Conservation (phyloP, 345 rosid species). For the Clausena lansium region DNA sequence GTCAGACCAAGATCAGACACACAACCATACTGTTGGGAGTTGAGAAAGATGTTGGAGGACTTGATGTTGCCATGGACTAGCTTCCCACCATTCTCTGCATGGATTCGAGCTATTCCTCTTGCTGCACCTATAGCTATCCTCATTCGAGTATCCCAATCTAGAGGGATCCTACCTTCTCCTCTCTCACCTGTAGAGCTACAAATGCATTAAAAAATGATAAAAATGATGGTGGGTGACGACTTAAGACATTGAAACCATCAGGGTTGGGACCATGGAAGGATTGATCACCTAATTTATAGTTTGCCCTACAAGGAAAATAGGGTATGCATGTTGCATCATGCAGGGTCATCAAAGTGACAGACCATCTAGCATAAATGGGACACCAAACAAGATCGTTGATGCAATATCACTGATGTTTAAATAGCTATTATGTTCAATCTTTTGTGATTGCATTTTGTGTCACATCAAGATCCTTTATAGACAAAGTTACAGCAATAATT, state of each 20-base stretch:
- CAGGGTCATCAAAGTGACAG: not conserved
- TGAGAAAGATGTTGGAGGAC: conserved; percentile 86
- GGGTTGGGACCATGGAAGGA: not conserved
- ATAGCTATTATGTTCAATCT: not conserved
- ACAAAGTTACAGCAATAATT: not conserved
- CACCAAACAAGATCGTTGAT: not conserved
- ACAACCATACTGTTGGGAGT: conserved; percentile 57
- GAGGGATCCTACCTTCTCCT: conserved; percentile 63
- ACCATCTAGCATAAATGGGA: not conserved
- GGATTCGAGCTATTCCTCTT: conserved; percentile 74
- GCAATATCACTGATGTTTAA: too few species aligned
- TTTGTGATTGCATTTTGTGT: not conserved
- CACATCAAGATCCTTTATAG: not conserved
- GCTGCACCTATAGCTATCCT: conserved; percentile 85
- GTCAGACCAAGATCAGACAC: conserved; percentile 87
- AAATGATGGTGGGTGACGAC: not conserved
- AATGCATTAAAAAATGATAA: conserved; percentile 9
- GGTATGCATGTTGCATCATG: not conserved
- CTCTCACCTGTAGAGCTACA: conserved; percentile 43
- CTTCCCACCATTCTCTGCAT: conserved; percentile 63
- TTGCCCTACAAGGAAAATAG: not conserved
- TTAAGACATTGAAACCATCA: not conserved
- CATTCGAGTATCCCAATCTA: conserved; percentile 87
- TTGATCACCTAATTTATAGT: not conserved
- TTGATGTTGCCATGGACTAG: conserved; percentile 91